Conservation (phyloP, 495 filamentous ascomycete species). For the Friedmanniomyces simplex region DNA sequence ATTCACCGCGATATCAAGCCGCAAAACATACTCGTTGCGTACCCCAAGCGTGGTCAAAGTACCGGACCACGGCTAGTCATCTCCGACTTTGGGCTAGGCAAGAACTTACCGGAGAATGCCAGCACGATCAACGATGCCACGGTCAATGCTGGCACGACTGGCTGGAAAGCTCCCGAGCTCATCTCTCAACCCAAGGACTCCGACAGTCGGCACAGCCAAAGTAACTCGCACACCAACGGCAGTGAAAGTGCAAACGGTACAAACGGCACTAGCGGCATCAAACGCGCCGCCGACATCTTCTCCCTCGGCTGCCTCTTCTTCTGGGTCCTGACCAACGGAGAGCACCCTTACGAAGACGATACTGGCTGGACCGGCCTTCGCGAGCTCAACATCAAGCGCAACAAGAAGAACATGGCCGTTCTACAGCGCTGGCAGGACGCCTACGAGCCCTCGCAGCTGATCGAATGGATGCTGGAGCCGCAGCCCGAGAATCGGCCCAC, state of each 20-base stretch:
- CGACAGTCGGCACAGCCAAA: conserved; percentile 31
- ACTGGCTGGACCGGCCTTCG: conserved; percentile 72
- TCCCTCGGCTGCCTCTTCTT: conserved; percentile 92
- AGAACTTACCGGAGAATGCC: conserved; percentile 91
- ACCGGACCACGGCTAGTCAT: conserved; percentile 71
- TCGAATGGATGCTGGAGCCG: conserved; percentile 68
- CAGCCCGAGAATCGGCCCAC: conserved; percentile 58
- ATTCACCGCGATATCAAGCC: conserved; percentile 96
- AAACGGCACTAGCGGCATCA: conserved; percentile 59
- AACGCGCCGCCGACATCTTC: conserved; percentile 92
- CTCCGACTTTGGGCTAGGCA: conserved; percentile 95
- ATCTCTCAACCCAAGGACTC: conserved; percentile 63
- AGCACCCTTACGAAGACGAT: conserved; percentile 89
- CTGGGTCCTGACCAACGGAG: conserved; percentile 82
- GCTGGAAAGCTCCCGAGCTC: conserved; percentile 92
- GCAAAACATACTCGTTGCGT: conserved; percentile 81
- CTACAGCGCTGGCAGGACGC: conserved; percentile 66
- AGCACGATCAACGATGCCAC: conserved; percentile 92
- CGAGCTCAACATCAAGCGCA: conserved; percentile 91
- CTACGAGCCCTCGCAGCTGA: conserved; percentile 76
- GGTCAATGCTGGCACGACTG: conserved; percentile 84
- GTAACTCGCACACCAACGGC: conserved; percentile 25
- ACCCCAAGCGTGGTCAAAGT: conserved; percentile 36
- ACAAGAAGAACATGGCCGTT: conserved; percentile 59
- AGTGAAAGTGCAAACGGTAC: conserved; percentile 20